phyloP scores from a whole-genome alignment of 1,284 basidiomycete species.

The Porodaedalea pini region DNA sequence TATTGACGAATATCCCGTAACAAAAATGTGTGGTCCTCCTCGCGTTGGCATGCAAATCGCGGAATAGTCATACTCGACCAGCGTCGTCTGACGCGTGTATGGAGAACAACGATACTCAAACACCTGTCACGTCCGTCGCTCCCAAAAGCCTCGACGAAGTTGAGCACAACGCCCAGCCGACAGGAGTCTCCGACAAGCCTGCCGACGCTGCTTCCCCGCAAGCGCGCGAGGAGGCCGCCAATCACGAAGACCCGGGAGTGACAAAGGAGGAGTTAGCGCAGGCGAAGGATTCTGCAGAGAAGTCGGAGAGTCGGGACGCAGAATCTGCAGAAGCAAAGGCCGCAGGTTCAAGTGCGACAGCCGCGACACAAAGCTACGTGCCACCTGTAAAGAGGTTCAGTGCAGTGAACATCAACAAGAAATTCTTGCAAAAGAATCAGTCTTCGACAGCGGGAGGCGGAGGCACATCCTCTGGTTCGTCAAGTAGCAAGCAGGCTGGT shows the following conservation, averaged over 20 bases:
- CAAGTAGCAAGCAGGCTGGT: conserved; percentile 44
- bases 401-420: conserved; percentile 88
- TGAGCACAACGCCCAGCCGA: conserved; percentile 19
- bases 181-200: conserved; percentile 1
- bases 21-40: conserved; percentile 8
- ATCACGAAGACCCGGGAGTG: conserved; percentile 1
- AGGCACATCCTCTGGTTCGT: conserved; percentile 5
- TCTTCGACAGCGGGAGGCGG: conserved; percentile 12
- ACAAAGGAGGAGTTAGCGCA: not conserved
- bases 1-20: conserved; percentile 1
- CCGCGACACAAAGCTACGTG: conserved; percentile 23
- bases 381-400: conserved; percentile 82
- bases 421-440: conserved; percentile 85
- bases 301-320: conserved; percentile 9
- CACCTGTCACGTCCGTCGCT: conserved; percentile 41
- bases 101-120: conserved; percentile 56
- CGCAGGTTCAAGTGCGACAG: conserved; percentile 23
- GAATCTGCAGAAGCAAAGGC: conserved; percentile 1
- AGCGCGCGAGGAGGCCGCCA: not conserved
- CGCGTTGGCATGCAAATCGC: conserved; percentile 9
- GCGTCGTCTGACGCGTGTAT: conserved; percentile 77
- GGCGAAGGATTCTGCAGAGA: conserved; percentile 3
- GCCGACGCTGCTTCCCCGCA: not conserved
- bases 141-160: conserved; percentile 29
- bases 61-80: conserved; percentile 19